These are phyloP conservation scores for Ascocoryne sarcoides DNA, from an alignment of 2,329 filamentous ascomycete genomes.

Conservation along the genomic window DNA sequence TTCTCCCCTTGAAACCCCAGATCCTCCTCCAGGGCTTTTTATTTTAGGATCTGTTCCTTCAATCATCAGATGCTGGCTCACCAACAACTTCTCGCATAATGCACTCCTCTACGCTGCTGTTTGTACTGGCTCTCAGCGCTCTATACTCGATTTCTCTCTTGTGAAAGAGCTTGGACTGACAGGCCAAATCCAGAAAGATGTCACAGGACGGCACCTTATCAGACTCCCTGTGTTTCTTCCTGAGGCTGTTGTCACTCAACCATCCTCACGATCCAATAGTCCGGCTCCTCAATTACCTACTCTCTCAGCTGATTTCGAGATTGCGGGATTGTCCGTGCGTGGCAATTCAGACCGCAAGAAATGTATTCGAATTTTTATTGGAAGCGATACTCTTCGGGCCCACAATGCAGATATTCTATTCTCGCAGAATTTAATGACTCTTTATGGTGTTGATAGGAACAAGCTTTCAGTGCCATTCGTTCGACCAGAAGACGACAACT, in stretches of 20 bases:
- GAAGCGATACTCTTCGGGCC: constrained; percentile 76
- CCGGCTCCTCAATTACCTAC: constrained; percentile 73
- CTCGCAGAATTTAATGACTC: constrained; percentile 79
- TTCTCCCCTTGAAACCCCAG: constrained; percentile 60
- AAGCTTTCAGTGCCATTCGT: constrained; percentile 88
- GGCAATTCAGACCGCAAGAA: constrained; percentile 44
- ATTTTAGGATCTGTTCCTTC: constrained; percentile 83
- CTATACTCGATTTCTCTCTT: constrained; percentile 68
- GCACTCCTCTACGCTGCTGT: constrained; percentile 85
- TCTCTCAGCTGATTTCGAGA: constrained; percentile 70
- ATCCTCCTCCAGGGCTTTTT: constrained; percentile 75
- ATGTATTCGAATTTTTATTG: constrained; percentile 76
- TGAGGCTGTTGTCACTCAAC: constrained; percentile 74
- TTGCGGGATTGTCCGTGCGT: constrained; percentile 50
- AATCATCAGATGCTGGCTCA: constrained; percentile 94
- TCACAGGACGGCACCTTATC: constrained; percentile 59
- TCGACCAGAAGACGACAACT: constrained; percentile 74
- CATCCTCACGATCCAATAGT: constrained; percentile 63
- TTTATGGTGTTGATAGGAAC: constrained; percentile 79
- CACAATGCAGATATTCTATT: constrained; percentile 88
- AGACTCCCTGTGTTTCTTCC: constrained; percentile 80
- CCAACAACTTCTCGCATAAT: constrained; percentile 79
- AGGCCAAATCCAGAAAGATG: constrained; percentile 55
- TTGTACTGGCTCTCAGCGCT: constrained; percentile 85
- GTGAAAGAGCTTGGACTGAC: constrained; percentile 65